Conservation (phyloP, 108 stramenopile species). For the Aureococcus anophagefferens region DNA sequence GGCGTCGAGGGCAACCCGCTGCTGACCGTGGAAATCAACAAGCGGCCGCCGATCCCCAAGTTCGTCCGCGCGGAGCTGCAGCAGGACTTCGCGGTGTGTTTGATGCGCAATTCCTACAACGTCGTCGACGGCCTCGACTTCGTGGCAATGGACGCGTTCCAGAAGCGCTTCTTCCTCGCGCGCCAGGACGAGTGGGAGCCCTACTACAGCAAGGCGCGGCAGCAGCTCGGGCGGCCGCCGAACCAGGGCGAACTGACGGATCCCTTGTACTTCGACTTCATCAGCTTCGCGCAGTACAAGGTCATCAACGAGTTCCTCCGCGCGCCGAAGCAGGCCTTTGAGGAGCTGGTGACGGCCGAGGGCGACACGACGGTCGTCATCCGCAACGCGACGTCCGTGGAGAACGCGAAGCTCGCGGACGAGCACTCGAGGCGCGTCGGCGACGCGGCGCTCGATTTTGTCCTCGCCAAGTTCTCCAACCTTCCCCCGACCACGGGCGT, state of each 20-base stretch:
- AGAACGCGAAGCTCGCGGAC: neutral
- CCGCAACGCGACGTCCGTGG: neutral
- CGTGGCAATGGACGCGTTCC: constrained; percentile 54
- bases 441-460: neutral
- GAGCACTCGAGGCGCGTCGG: neutral
- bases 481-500: too few relatives aligned
- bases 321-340: neutral
- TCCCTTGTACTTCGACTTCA: constrained; percentile 80
- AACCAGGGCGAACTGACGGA: constrained; percentile 67
- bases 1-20: too few relatives aligned
- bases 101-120: constrained; percentile 1
- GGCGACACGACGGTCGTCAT: neutral
- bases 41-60: too few relatives aligned
- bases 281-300: constrained; percentile 68
- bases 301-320: constrained; percentile 32
- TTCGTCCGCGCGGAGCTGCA: neutral
- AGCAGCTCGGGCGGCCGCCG: constrained; percentile 36
- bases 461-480: neutral
- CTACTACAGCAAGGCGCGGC: constrained; percentile 49
- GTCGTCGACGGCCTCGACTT: constrained; percentile 1
- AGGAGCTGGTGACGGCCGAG: neutral
- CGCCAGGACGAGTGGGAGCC: constrained; percentile 59
- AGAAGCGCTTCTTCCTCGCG: constrained; percentile 64
- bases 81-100: constrained; percentile 4
- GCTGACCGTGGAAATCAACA: too few relatives aligned